A percentile compares a stretch with the other conserved stretches of the same genome.
Conservation (phyloP, 305 asterid genomes). For the Ilex paraguariensis region DNA sequence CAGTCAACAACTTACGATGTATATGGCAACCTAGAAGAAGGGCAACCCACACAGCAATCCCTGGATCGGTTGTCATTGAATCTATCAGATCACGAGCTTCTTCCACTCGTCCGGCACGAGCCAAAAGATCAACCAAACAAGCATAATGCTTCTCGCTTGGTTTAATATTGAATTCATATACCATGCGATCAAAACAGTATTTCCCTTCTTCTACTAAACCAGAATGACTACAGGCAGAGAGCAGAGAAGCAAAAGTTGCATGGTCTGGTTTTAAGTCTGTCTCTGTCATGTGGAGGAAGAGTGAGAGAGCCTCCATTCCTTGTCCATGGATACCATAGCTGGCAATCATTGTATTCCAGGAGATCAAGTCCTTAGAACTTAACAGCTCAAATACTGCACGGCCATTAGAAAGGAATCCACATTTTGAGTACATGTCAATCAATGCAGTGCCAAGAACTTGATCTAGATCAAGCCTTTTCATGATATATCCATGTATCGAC, state of each 20-base stretch:
- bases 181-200: constrained; percentile 57
- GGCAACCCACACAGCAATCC: constrained; percentile 71
- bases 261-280: constrained; percentile 47
- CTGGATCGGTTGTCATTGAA: constrained; percentile 41
- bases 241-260: constrained; percentile 80
- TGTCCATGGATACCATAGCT: constrained; percentile 73
- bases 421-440: constrained; percentile 76
- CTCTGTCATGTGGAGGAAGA: constrained; percentile 49
- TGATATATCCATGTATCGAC: constrained; percentile 51
- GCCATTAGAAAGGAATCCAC: constrained; percentile 52
- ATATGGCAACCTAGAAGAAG: constrained; percentile 76
- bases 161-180: constrained; percentile 42
- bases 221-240: constrained; percentile 76
- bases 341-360: constrained; percentile 72
- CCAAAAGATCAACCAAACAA: constrained; percentile 72
- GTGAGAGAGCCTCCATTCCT: constrained; percentile 52
- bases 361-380: constrained; percentile 41
- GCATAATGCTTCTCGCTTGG: constrained; percentile 78
- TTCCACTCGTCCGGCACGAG: constrained; percentile 70
- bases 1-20: constrained; percentile 46
- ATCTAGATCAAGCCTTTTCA: constrained; percentile 39
- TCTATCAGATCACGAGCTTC: constrained; percentile 51
- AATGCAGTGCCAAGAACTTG: constrained; percentile 57
- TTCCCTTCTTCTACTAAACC: constrained; percentile 69
- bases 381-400: constrained; percentile 39